These are phyloP conservation scores for Sanguinoderma infundibulare DNA, from an alignment of 1,284 basidiomycete genomes.

Conservation along the genomic window DNA sequence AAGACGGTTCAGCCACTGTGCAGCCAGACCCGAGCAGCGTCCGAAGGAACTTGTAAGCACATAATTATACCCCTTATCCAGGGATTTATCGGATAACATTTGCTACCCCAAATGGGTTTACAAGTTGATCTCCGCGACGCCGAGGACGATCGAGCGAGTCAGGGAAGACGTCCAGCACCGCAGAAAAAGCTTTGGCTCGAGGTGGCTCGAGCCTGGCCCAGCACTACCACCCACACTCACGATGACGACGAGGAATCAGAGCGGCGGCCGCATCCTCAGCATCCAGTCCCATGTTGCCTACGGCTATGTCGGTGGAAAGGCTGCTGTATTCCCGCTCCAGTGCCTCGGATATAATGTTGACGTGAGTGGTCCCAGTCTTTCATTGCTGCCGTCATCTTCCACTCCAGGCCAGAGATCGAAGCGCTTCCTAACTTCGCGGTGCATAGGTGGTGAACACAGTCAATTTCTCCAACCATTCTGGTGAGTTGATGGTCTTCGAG, in stretches of 20 bases:
- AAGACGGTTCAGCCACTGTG: no score
- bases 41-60: no score
- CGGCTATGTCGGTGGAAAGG: constrained; percentile 96
- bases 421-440: background rate
- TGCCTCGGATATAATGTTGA: constrained; percentile 96
- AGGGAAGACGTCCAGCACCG: background rate
- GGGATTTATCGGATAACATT: background rate
- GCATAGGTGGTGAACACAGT: constrained; percentile 91
- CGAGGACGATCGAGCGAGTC: constrained; percentile 17
- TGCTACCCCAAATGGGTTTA: no score
- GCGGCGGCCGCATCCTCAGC: constrained; percentile 62
- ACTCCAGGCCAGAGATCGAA: constrained; percentile 3
- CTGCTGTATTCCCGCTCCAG: constrained; percentile 95
- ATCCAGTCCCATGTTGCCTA: constrained; percentile 95
- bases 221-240: constrained; percentile 16
- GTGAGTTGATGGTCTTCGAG: constrained; percentile 43
- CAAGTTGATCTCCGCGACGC: background rate
- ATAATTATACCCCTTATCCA: background rate
- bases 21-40: no score
- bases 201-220: constrained; percentile 14
- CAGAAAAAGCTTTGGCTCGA: no score
- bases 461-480: constrained; percentile 94
- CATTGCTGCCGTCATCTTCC: background rate
- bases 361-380: constrained; percentile 60
- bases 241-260: constrained; percentile 32